A percentile compares a stretch with the other conserved stretches of the same genome.
phyloP scores from a whole-genome alignment of 768 basidiomycete genomes.

The Kwoniella newhampshirensis region DNA sequence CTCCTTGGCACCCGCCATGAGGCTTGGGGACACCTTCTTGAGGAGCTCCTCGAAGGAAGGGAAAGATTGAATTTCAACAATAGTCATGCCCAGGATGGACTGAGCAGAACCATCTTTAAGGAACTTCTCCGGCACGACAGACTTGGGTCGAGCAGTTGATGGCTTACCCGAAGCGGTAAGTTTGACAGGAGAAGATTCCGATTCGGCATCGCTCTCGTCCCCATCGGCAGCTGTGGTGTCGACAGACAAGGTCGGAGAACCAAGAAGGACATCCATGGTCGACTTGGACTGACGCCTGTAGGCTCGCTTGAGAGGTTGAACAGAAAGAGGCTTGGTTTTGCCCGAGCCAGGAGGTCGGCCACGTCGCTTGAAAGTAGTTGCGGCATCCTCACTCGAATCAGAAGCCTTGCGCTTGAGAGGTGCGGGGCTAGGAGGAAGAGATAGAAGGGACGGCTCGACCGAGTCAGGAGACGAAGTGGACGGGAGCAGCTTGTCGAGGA shows the following conservation, averaged over 20 bases:
- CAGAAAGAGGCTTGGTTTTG: slow-evolving; percentile 22
- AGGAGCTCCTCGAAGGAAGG: slow-evolving; percentile 38
- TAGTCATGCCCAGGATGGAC: slow-evolving; percentile 29
- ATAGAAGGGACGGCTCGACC: slow-evolving; percentile 15
- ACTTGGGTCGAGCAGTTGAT: slow-evolving; percentile 37
- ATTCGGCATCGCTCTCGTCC: slow-evolving; percentile 16
- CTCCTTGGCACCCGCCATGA: slow-evolving; percentile 18
- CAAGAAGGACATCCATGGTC: background rate
- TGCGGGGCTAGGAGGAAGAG: slow-evolving; percentile 14
- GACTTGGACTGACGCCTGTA: slow-evolving; percentile 16
- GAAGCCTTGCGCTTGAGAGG: slow-evolving; percentile 34
- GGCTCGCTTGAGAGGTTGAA: slow-evolving; percentile 6
- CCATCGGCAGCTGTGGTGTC: slow-evolving; percentile 1
- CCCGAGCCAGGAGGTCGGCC: slow-evolving; percentile 26
- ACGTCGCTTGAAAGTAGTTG: slow-evolving; percentile 19
- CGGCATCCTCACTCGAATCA: slow-evolving; percentile 16
- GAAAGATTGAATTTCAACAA: slow-evolving; percentile 30
- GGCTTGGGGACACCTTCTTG: slow-evolving; percentile 23
- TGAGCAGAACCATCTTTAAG: slow-evolving; percentile 37
- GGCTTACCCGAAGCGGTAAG: slow-evolving; percentile 36
- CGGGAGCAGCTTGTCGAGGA: slow-evolving; percentile 18
- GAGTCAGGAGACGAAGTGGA: slow-evolving; percentile 14
- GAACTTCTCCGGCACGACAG: slow-evolving; percentile 44
- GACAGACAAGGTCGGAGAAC: slow-evolving; percentile 12
- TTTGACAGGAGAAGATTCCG: slow-evolving; percentile 16